Conservation (phyloP, 2,329 filamentous ascomycete species). For the Talaromyces sp. region DNA sequence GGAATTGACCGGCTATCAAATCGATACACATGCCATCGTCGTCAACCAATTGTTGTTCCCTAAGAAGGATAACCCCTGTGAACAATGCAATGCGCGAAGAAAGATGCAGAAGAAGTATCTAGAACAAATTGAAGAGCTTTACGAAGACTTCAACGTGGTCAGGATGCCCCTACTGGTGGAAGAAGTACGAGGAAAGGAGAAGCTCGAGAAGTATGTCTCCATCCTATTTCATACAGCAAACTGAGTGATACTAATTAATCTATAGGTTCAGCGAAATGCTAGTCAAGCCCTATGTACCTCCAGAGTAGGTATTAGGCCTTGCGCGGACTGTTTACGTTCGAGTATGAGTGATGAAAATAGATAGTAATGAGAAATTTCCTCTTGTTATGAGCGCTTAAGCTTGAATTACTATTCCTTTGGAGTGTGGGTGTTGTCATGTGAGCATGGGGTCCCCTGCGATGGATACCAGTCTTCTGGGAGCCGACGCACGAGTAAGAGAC, state of each 20-base stretch:
- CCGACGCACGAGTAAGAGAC: neutral
- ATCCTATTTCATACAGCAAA: neutral
- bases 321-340: neutral
- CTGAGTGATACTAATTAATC: slow-evolving; percentile 14
- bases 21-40: slow-evolving; percentile 95
- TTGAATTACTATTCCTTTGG: neutral
- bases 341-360: slow-evolving; percentile 18
- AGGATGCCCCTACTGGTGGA: slow-evolving; percentile 96
- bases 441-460: neutral
- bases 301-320: slow-evolving; percentile 24
- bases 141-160: slow-evolving; percentile 98
- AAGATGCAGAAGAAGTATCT: slow-evolving; percentile 99
- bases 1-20: slow-evolving; percentile 86
- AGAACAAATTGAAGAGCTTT: slow-evolving; percentile 96
- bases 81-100: slow-evolving; percentile 89
- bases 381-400: neutral
- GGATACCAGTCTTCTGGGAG: neutral
- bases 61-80: slow-evolving; percentile 76
- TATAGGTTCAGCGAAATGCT: slow-evolving; percentile 50
- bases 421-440: neutral
- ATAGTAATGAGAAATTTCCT: slow-evolving; percentile 13
- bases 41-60: slow-evolving; percentile 98
- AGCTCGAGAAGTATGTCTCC: slow-evolving; percentile 68
- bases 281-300: slow-evolving; percentile 47
- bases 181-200: slow-evolving; percentile 93